A percentile compares a stretch with the other conserved stretches of the same genome.
Evolutionary conservation across 2,329 filamentous ascomycete genomes (phyloP).

Genomic region (Trichoderma simmonsii): DNA sequence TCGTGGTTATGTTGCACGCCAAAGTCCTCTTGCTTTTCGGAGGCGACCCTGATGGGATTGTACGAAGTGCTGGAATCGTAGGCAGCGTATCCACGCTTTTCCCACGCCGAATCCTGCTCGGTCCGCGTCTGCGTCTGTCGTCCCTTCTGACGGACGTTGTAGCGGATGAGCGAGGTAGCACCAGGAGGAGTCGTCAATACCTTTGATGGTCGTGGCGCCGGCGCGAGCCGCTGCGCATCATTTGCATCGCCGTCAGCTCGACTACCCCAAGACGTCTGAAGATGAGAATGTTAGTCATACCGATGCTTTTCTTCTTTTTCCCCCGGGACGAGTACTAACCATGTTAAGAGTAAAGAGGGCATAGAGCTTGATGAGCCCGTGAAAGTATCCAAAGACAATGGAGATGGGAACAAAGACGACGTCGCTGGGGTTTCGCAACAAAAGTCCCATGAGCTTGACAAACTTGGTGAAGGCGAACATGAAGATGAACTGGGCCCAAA

Average conservation of each 20-base stretch:
- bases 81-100: conserved; percentile 33
- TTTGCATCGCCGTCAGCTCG: conserved; percentile 87
- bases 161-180: conserved; percentile 44
- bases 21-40: not conserved
- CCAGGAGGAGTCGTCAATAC: conserved; percentile 45
- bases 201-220: conserved; percentile 40
- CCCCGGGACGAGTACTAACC: conserved; percentile 54
- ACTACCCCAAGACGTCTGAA: conserved; percentile 91
- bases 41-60: conserved; percentile 30
- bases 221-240: conserved; percentile 66
- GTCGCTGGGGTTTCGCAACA: conserved; percentile 79
- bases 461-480: conserved; percentile 83
- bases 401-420: conserved; percentile 79
- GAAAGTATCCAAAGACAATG: conserved; percentile 86
- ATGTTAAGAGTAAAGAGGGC: conserved; percentile 78
- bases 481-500: conserved; percentile 65
- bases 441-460: conserved; percentile 84
- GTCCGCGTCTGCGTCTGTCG: conserved; percentile 29
- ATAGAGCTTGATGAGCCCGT: conserved; percentile 88
- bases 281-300: not conserved
- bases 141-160: conserved; percentile 43
- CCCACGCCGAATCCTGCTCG: conserved; percentile 27
- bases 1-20: not conserved
- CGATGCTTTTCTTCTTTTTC: not conserved
- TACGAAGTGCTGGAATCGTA: conserved; percentile 39